Percentiles rank a stretch among this genome's conserved stretches.
phyloP scores from a whole-genome alignment of 805 yeast species.

The Metschnikowia similis region DNA sequence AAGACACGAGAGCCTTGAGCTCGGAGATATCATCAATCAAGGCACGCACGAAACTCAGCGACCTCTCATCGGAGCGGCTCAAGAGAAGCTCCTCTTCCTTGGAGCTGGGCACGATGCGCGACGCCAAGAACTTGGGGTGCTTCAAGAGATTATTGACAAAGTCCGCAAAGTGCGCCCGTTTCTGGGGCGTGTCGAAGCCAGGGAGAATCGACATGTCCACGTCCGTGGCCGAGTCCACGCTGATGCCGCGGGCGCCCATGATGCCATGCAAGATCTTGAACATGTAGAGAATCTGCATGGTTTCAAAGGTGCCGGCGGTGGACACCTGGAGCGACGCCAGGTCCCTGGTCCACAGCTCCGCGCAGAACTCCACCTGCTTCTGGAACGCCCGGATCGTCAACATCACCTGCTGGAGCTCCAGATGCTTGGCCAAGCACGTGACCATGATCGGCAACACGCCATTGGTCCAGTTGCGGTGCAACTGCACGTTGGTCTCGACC shows the following conservation, averaged over 20 bases:
- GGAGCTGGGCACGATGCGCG: slow-evolving; percentile 61
- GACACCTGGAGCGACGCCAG: slow-evolving; percentile 39
- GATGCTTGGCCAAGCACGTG: slow-evolving; percentile 56
- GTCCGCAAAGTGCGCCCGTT: slow-evolving; percentile 54
- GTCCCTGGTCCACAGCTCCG: slow-evolving; percentile 65
- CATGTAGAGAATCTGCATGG: slow-evolving; percentile 59
- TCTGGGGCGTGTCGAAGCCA: slow-evolving; percentile 58
- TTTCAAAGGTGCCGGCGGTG: slow-evolving; percentile 35
- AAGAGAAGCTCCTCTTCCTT: slow-evolving; percentile 59
- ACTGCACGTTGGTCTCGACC: slow-evolving; percentile 47
- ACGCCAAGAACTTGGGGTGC: slow-evolving; percentile 79
- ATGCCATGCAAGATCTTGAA: slow-evolving; percentile 53
- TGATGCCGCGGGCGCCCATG: slow-evolving; percentile 47
- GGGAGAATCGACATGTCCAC: slow-evolving; percentile 40
- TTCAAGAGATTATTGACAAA: slow-evolving; percentile 70
- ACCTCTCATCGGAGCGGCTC: slow-evolving; percentile 40
- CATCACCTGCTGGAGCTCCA: slow-evolving; percentile 59
- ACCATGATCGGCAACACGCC: slow-evolving; percentile 71
- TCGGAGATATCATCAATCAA: slow-evolving; percentile 50
- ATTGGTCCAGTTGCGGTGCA: slow-evolving; percentile 81
- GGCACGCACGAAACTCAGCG: slow-evolving; percentile 35
- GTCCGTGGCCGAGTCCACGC: slow-evolving; percentile 10
- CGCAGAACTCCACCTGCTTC: slow-evolving; percentile 60
- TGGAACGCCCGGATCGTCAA: slow-evolving; percentile 59
- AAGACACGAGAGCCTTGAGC: slow-evolving; percentile 41